Percentiles rank a stretch among this genome's conserved stretches.
These are phyloP conservation scores for Solanum chmielewskii DNA, from an alignment of 257 asterid species.

Conservation along the genomic window DNA sequence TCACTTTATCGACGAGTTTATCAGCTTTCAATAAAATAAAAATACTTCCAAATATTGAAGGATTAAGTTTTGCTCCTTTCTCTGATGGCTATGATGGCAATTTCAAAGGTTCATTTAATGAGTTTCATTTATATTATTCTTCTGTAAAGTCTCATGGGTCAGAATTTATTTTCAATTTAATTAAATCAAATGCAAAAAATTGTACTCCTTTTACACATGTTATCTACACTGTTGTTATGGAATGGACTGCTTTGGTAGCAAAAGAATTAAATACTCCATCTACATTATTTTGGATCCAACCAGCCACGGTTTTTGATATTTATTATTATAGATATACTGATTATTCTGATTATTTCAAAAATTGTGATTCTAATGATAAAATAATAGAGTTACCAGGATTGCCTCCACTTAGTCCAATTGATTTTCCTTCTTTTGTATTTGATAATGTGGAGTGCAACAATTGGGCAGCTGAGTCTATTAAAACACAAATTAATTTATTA, in stretches of 20 bases:
- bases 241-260: slow-evolving; percentile 1
- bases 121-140: neutral
- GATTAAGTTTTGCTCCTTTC: neutral
- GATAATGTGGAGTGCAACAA: neutral
- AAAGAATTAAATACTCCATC: neutral
- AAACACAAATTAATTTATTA: neutral
- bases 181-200: neutral
- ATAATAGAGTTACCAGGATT: neutral
- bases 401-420: neutral
- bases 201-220: neutral
- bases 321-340: neutral
- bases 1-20: neutral
- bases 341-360: neutral
- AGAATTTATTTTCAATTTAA: neutral
- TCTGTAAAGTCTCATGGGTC: neutral
- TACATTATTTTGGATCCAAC: slow-evolving; percentile 4
- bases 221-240: neutral
- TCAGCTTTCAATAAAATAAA: neutral
- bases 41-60: neutral
- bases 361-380: neutral
- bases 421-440: slow-evolving; percentile 3
- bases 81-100: neutral
- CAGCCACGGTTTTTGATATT: neutral
- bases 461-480: neutral
- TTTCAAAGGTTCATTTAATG: neutral